These are phyloP conservation scores for Telfairia occidentalis DNA, from an alignment of 331 rosid species.

Conservation along the genomic window DNA sequence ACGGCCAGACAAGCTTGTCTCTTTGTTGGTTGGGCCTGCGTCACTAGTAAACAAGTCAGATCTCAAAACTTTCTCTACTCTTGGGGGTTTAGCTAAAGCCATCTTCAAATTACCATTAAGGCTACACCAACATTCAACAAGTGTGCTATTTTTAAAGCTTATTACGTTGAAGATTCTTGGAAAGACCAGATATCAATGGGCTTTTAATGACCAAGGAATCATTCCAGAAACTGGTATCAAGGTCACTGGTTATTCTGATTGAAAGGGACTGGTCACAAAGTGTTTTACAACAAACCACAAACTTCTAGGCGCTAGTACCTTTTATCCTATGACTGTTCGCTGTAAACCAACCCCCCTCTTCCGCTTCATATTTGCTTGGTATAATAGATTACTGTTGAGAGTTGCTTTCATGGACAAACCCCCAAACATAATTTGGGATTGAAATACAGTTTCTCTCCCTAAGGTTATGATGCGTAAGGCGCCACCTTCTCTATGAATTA, in stretches of 20 bases:
- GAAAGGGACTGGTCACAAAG: background rate
- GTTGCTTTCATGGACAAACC: background rate
- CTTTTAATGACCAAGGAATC: background rate
- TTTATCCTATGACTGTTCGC: background rate
- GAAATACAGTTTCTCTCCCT: background rate
- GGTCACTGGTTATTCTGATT: background rate
- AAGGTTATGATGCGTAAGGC: background rate
- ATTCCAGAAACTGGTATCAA: background rate
- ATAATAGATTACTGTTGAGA: background rate
- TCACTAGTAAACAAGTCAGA: background rate
- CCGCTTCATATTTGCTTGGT: background rate
- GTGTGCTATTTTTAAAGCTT: background rate
- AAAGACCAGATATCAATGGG: background rate
- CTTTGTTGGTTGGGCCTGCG: background rate
- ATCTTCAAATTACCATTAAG: background rate
- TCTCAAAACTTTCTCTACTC: background rate
- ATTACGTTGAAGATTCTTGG: background rate
- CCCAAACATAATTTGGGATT: background rate
- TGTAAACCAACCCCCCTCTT: background rate
- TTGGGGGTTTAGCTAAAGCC: background rate
- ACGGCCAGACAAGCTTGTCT: background rate
- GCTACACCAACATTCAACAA: background rate
- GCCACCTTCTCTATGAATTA: background rate
- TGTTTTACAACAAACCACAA: background rate
- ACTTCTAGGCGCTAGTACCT: background rate